phyloP scores from a whole-genome alignment of 2,329 filamentous ascomycete species.

The Penicillium corylophilum region DNA sequence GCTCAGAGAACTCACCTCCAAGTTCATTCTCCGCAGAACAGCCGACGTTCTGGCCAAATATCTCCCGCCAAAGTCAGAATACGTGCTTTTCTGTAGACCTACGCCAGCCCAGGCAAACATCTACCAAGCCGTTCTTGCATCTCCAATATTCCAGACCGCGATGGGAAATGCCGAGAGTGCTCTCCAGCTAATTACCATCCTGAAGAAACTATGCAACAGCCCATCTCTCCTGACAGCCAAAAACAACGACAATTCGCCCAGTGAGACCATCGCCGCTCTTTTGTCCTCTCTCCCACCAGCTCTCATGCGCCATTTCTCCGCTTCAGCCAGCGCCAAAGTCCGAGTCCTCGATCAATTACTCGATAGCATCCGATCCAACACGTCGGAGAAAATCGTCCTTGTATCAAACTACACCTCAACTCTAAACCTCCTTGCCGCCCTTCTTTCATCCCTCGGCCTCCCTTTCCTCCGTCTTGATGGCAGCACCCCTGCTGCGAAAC shows the following conservation, averaged over 20 bases:
- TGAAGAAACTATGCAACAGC: constrained; percentile 74
- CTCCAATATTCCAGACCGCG: constrained; percentile 61
- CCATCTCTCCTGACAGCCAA: constrained; percentile 60
- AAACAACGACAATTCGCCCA: constrained; percentile 48
- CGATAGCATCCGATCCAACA: constrained; percentile 59
- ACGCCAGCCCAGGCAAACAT: constrained; percentile 60
- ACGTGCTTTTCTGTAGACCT: constrained; percentile 65
- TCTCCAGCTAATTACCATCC: constrained; percentile 67
- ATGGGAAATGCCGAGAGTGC: constrained; percentile 62
- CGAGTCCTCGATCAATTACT: constrained; percentile 66
- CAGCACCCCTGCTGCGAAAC: constrained; percentile 61
- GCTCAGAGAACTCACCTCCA: constrained; percentile 58
- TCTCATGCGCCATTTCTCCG: constrained; percentile 53
- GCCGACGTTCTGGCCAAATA: constrained; percentile 66
- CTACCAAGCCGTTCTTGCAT: constrained; percentile 64
- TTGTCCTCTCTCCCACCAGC: constrained; percentile 56
- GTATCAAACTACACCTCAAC: constrained; percentile 77
- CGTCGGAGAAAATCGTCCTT: constrained; percentile 68
- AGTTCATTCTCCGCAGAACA: constrained; percentile 66
- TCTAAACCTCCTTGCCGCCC: constrained; percentile 63
- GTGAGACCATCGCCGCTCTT: constrained; percentile 48
- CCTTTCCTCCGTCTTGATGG: constrained; percentile 69
- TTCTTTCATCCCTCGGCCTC: constrained; percentile 61
- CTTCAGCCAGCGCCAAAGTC: constrained; percentile 64
- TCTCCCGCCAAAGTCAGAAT: constrained; percentile 66